Percentiles rank a stretch among this genome's conserved stretches.
These are phyloP conservation scores for Cyclotella cryptica DNA, from an alignment of 108 stramenopile genomes.

Conservation along the genomic window DNA sequence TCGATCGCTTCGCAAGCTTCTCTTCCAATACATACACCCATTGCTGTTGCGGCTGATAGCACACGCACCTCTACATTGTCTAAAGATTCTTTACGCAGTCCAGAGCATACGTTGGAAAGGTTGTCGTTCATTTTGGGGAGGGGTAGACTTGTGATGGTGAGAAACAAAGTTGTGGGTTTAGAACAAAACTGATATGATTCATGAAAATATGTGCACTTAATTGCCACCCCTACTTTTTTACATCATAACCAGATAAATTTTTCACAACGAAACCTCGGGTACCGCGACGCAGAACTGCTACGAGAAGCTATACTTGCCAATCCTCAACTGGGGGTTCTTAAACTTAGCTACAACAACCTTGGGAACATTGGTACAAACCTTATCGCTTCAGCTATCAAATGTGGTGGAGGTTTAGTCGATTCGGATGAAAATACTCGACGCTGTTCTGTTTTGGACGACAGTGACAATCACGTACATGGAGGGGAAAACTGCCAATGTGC, in stretches of 20 bases:
- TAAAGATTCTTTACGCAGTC: conserved; percentile 9
- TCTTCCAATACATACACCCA: background rate
- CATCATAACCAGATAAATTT: conserved; percentile 64
- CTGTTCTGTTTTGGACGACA: background rate
- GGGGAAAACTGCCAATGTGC: background rate
- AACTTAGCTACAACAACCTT: conserved; percentile 81
- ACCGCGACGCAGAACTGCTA: conserved; percentile 62
- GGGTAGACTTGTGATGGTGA: conserved; percentile 50
- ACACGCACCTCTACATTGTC: conserved; percentile 2
- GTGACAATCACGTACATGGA: conserved; percentile 2
- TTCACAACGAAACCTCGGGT: conserved; percentile 64
- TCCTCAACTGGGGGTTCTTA: conserved; percentile 75
- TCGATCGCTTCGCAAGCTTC: conserved; percentile 13
- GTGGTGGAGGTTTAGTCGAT: conserved; percentile 40
- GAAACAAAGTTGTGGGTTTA: conserved; percentile 1
- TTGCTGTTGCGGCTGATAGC: conserved; percentile 6
- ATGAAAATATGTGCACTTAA: background rate
- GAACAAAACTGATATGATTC: background rate
- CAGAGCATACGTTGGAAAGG: conserved; percentile 21
- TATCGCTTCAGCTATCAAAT: conserved; percentile 65
- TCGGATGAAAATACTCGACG: background rate
- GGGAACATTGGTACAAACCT: conserved; percentile 67
- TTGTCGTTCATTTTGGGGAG: conserved; percentile 27
- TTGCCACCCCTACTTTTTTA: background rate
- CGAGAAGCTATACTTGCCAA: conserved; percentile 59